Base-by-base conservation (phyloP, 495 filamentous ascomycete species). In the Bathelium albidoporum region DNA sequence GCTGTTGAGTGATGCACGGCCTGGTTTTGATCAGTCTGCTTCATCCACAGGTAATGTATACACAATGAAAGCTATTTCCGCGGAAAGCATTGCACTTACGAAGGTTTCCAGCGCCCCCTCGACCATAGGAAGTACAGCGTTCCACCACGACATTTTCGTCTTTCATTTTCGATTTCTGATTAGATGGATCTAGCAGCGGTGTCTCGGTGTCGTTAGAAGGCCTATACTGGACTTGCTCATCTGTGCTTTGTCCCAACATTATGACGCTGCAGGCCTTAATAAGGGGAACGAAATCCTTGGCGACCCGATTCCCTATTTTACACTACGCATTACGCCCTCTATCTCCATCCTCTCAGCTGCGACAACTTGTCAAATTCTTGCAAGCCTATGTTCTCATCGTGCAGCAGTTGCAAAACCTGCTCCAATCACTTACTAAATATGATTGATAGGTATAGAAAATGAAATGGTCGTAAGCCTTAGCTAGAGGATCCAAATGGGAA, bases 21-120 rank as follows among this genome's bases (percentile, higher is more conserved):
- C 64, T 66, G n/a, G 16, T 28, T 55, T 18, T 22, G n/a, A 20
- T 64, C 43, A 61, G 41, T 44, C 18, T 14, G 26, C 12, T 11
- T 26, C 59, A 39, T 11, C 20, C 14, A 32, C 20, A 1, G 14
- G 7, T 14, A 36, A 14, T 18, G 14, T 59, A 29, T 9, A 14
- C 14, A 39, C 14, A 5, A 39, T 39, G 34, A 5, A 14, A 39
- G 34, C 34, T 32, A 18, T 29, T 14, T 9, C 10, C 36, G 12
- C 45, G 9, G 24, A 53, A 55, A 55, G 49, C 20, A 16, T 9
- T 9, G 49, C 20, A 62, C 64, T 43, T 59, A 66, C 65, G 61
- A 59, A 67, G 63, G 58, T 67, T 67, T 11, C 65, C 65, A 18
- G 65, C 65, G 3, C 65, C 65, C 18, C 65, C 65, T 26, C 63